Evolutionary conservation across 176 grass and related monocot genomes (phyloP), one percentile per base, ranked within the genome.

Genomic region (Oryza glumipatula): DNA sequence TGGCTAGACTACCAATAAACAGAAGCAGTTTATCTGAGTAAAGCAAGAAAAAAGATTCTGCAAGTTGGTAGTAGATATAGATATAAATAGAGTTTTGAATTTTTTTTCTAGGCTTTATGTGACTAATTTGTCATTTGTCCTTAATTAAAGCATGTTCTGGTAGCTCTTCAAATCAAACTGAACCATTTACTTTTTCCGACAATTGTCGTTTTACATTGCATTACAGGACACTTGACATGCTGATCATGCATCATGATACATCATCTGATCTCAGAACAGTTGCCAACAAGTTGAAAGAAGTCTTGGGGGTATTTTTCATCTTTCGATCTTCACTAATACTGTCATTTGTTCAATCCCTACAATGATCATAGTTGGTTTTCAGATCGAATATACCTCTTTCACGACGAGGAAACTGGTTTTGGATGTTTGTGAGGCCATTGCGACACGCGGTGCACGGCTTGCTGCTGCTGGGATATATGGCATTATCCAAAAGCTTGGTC

Each of bases 191-290:
- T 65, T 54, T 32, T 22, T 22, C 4, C 12, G 14, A 74, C 58
- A 52, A 70, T 19, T 69, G 56, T 12, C 14, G 11, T 26, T 77
- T 77, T 68, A 7, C 58, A 4, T 3, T 71, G 52, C 16, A 68
- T 87, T 69, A 12, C 75, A 88, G 92, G 69, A 94, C 86, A 36
- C 66, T 82, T 28, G 23, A 86, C 52, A 86, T 94, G 85, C 47
- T 88, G 38, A 76, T 49, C 30, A 94, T 91, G 79, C 89, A 91
- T 83, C 85, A 86, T 68, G 89, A 94, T 51, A 66, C 74, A 28
- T 80, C 89, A 9, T 71, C 83, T 52, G 86, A 91, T 81, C 92
- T 94, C 3, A 74, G 65, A 30, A 81, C 64, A 64, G 92, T 91
- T 78, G 83, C 68, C 5, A 61, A 45, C 33, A 94, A 91, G 66